Evolutionary conservation across 2,329 filamentous ascomycete genomes (phyloP).

Genomic region (Cadophora sp.): DNA sequence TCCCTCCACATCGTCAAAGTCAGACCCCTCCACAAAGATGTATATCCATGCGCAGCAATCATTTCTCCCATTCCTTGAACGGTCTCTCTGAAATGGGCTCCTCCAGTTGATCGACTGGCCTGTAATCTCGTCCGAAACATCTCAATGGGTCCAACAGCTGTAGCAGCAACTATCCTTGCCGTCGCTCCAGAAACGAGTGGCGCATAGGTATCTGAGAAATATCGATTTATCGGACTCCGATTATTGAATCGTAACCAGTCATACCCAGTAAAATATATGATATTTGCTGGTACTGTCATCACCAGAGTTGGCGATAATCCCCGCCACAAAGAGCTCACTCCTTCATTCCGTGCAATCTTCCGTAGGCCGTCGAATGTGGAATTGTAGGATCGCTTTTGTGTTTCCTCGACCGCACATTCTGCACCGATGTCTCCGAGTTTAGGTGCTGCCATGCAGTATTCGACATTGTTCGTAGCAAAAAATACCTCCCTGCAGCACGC

Average conservation of each 20-base stretch:
- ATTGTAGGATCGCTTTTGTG: conserved; percentile 81
- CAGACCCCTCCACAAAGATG: conserved; percentile 87
- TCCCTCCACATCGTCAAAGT: conserved; percentile 94
- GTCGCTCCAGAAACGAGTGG: conserved; percentile 81
- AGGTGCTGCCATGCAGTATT: conserved; percentile 54
- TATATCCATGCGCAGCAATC: conserved; percentile 78
- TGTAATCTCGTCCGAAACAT: conserved; percentile 94
- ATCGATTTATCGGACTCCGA: conserved; percentile 71
- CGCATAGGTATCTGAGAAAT: conserved; percentile 72
- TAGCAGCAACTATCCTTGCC: conserved; percentile 81
- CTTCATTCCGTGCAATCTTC: conserved; percentile 96
- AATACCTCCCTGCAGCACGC: conserved; percentile 97
- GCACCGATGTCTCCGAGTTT: conserved; percentile 45
- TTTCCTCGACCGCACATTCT: conserved; percentile 88
- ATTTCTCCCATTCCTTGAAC: conserved; percentile 78
- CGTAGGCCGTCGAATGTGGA: conserved; percentile 90
- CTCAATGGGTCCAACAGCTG: conserved; percentile 88
- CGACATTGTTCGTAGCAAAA: conserved; percentile 85
- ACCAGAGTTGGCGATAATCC: conserved; percentile 91
- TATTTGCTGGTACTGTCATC: conserved; percentile 94
- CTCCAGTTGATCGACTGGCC: conserved; percentile 65
- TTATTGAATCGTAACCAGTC: conserved; percentile 86
- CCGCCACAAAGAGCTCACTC: conserved; percentile 84
- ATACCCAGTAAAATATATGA: conserved; percentile 98
- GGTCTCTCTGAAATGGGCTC: conserved; percentile 80